phyloP scores from a whole-genome alignment of 2,329 filamentous ascomycete species.

The Trichoderma endophyticum region DNA sequence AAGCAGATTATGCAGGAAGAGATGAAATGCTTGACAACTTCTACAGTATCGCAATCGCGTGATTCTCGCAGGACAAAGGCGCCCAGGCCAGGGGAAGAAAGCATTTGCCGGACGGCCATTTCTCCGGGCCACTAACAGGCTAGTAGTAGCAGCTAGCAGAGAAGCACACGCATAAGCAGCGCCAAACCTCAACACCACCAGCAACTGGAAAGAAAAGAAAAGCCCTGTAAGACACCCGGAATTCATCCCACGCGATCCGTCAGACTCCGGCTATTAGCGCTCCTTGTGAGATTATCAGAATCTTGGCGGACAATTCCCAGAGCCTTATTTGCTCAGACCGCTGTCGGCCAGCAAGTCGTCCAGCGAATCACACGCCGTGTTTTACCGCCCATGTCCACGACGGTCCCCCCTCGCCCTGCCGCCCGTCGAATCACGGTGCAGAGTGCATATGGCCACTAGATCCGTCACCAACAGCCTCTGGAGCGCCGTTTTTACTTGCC shows the following conservation, averaged over 20 bases:
- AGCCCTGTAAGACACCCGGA: neutral
- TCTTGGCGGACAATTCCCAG: neutral
- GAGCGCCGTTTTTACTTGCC: neutral
- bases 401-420: slow-evolving; percentile 5
- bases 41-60: neutral
- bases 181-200: neutral
- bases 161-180: neutral
- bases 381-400: slow-evolving; percentile 23
- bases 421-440: slow-evolving; percentile 21
- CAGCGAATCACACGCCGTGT: slow-evolving; percentile 22
- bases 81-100: neutral
- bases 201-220: neutral
- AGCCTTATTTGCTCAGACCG: slow-evolving; percentile 1
- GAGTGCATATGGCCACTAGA: neutral
- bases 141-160: neutral
- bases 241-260: neutral
- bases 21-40: neutral
- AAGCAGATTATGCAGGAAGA: neutral
- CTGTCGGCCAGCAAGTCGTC: neutral
- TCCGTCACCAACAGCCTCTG: slow-evolving; percentile 16
- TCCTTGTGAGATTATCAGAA: neutral
- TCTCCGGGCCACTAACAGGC: neutral
- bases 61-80: neutral
- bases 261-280: neutral
- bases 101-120: neutral